phyloP scores from a whole-genome alignment of 352 stramenopile species.

The Globisporangium nagaii region DNA sequence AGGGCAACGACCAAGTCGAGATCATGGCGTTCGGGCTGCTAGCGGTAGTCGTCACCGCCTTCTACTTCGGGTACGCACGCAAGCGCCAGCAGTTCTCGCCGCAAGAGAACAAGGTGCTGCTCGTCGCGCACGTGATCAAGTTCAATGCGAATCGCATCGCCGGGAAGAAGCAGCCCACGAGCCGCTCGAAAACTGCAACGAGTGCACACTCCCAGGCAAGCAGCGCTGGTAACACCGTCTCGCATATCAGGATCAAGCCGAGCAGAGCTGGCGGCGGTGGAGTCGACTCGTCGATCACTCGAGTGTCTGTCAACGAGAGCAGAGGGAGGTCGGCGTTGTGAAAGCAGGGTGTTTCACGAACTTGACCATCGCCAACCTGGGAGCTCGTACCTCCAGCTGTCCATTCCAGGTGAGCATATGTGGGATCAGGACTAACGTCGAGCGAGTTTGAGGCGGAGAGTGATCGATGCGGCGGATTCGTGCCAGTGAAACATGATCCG shows the following conservation, averaged over 20 bases:
- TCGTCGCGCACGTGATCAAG: conserved; percentile 24
- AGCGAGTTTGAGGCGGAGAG: no score
- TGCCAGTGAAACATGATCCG: no score
- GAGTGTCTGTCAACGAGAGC: not conserved
- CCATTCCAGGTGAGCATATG: no score
- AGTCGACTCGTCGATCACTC: not conserved
- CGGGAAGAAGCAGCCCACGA: not conserved
- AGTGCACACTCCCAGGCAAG: not conserved
- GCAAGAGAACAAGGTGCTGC: conserved; percentile 16
- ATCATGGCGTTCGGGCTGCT: not conserved
- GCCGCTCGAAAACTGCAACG: not conserved
- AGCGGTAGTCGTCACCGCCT: conserved; percentile 2
- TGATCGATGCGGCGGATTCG: no score
- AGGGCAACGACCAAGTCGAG: conserved; percentile 5
- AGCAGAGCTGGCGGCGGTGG: not conserved
- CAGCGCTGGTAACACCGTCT: not conserved
- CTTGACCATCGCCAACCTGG: no score
- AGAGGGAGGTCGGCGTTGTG: not conserved
- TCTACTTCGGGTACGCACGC: conserved; percentile 14
- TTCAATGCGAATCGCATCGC: conserved; percentile 11
- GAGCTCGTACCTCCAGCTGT: no score
- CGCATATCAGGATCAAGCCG: not conserved
- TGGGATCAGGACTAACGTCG: no score
- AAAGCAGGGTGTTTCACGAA: not conserved
- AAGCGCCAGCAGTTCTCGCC: conserved; percentile 18